These are phyloP conservation scores for Lavandula angustifolia DNA, from an alignment of 257 asterid species.

Conservation along the genomic window DNA sequence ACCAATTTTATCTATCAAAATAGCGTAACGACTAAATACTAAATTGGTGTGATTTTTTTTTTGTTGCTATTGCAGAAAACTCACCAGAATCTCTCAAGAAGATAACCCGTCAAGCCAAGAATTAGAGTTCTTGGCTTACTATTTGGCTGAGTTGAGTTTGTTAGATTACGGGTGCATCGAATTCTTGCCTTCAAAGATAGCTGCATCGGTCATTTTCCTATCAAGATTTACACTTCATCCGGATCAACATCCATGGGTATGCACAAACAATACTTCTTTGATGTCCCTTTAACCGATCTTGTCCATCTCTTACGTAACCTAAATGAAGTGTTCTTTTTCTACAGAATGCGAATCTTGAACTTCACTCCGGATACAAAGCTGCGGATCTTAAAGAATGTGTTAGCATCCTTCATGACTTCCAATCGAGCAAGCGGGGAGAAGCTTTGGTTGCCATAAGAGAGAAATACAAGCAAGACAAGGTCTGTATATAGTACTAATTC, in stretches of 20 bases:
- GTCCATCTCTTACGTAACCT: background rate
- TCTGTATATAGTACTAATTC: conserved; percentile 21
- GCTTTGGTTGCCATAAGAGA: conserved; percentile 66
- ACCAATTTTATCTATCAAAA: background rate
- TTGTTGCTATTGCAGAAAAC: conserved; percentile 48
- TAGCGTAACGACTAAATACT: conserved; percentile 31
- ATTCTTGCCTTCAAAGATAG: conserved; percentile 80
- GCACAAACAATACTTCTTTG: background rate
- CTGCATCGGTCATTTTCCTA: conserved; percentile 75
- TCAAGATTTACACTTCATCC: conserved; percentile 71
- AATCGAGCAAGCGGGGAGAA: conserved; percentile 53
- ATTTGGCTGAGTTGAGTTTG: conserved; percentile 76
- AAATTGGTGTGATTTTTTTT: conserved; percentile 1
- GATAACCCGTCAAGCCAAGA: conserved; percentile 49
- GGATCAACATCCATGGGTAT: conserved; percentile 70
- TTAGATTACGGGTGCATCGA: conserved; percentile 70
- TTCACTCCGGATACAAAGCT: conserved; percentile 60
- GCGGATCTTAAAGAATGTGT: conserved; percentile 72
- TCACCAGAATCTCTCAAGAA: conserved; percentile 55
- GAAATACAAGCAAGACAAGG: conserved; percentile 80
- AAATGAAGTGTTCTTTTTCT: conserved; percentile 5
- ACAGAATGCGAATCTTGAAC: conserved; percentile 48
- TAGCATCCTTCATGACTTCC: conserved; percentile 62
- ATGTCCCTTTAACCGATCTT: background rate
- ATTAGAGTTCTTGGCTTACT: conserved; percentile 81